phyloP scores from a whole-genome alignment of 257 asterid genomes.

The Penstemon davidsonii region DNA sequence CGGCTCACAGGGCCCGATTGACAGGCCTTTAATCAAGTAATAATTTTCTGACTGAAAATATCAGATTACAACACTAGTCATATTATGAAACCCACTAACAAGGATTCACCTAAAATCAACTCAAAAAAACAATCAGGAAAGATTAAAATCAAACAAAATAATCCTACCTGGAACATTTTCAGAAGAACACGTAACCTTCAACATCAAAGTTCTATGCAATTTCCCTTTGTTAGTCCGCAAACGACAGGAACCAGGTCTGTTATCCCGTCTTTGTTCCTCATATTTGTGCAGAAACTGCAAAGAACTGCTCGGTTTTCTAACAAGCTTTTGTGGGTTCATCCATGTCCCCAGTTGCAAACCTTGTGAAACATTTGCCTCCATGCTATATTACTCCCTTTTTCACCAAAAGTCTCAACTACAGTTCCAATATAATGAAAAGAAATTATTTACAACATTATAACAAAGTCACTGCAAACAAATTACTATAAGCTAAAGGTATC shows the following conservation, averaged over 20 bases:
- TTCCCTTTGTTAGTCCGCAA: conserved; percentile 33
- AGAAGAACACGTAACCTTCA: conserved; percentile 63
- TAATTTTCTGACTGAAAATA: neutral
- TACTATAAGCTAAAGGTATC: neutral
- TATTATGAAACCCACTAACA: neutral
- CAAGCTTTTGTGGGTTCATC: conserved; percentile 35
- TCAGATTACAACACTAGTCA: neutral
- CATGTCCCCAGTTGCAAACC: conserved; percentile 46
- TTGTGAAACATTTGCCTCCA: conserved; percentile 60
- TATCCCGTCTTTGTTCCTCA: conserved; percentile 33
- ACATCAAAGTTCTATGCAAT: conserved; percentile 27
- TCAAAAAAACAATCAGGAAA: neutral
- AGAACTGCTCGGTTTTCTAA: conserved; percentile 40
- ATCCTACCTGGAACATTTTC: conserved; percentile 61
- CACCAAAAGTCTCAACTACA: conserved; percentile 15
- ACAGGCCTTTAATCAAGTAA: neutral
- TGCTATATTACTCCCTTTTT: conserved; percentile 28
- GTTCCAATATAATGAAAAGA: conserved; percentile 2
- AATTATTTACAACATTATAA: neutral
- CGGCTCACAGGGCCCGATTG: too few relatives aligned
- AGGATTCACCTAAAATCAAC: conserved; percentile 8
- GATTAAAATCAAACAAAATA: neutral
- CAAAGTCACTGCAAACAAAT: neutral
- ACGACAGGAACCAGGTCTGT: conserved; percentile 33
- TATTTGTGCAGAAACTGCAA: conserved; percentile 39